Evolutionary conservation across 2,329 filamentous ascomycete genomes (phyloP), one percentile per base, ranked within the genome.

Genomic region (Sclerotiophoma versabilis): DNA sequence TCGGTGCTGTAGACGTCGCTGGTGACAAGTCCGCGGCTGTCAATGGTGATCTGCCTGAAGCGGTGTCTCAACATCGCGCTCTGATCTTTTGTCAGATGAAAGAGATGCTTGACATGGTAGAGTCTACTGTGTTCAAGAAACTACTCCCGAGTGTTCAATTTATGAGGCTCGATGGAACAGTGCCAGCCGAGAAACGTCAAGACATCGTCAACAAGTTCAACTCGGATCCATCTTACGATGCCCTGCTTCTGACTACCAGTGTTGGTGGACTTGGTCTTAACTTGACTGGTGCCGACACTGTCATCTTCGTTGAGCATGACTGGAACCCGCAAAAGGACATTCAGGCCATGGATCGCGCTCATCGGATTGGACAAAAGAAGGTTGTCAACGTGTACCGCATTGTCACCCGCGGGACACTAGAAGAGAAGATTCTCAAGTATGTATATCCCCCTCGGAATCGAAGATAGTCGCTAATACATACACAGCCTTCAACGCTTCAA

Each of bases 1-100:
- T 99, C 68, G 95, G 95, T 26, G 84, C 89, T 32, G 70, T 75
- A 20, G 68, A 74, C 23, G 71, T 75, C 9, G 73, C 72, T 4
- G 63, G 62, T 34, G 64, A 68, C 14, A 82, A 84, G 60, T 80
- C 80, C 17, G 80, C 83, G 34, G 73, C 60, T 27, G 53, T 49
- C 15, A 66, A 62, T 27, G 83, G 84, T 43, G 86, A 92, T 39
- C 60, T 89, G 11, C 82, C 83, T 14, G 86, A 91, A 74, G 96
- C 93, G 33, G 96, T 99, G 73, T 96, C 95, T 58, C 95, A 93
- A 25, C 95, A 99, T 73, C 91, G 95, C 37, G 96, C 95, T 0
- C 85, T 99, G 23, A 90, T 99, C 63, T 99, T 99, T 82, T 99
- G 95, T 69, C 95, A 99, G 75, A 97, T 99, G 92, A 99, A 99